Conservation (phyloP, 2,329 filamentous ascomycete species). For the Xylariomycetidae sp. region DNA sequence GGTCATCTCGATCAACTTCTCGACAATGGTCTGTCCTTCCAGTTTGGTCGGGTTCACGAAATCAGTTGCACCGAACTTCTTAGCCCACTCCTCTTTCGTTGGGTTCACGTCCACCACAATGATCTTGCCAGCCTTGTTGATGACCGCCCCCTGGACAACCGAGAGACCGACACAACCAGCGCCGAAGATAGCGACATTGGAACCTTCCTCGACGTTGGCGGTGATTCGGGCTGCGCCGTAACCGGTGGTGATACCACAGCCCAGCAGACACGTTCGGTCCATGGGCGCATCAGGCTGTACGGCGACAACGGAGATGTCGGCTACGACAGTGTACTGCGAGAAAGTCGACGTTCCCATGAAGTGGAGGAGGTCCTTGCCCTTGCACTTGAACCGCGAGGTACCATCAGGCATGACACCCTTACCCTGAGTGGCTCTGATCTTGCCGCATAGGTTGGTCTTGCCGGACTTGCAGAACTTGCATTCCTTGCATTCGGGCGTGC, state of each 20-base stretch:
- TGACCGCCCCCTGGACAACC: constrained; percentile 88
- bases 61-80: constrained; percentile 93
- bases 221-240: constrained; percentile 95
- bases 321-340: constrained; percentile 97
- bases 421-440: constrained; percentile 96
- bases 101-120: constrained; percentile 76
- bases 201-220: constrained; percentile 83
- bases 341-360: constrained; percentile 99
- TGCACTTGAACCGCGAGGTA: constrained; percentile 88
- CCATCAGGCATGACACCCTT: constrained; percentile 96
- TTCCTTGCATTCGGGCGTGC: constrained; percentile 92
- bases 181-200: constrained; percentile 87
- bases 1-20: constrained; percentile 94
- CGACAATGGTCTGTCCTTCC: constrained; percentile 73
- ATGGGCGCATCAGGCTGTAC: constrained; percentile 87
- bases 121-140: constrained; percentile 72
- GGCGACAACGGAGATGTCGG: constrained; percentile 95
- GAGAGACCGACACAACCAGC: constrained; percentile 93
- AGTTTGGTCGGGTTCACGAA: constrained; percentile 91
- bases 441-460: constrained; percentile 98
- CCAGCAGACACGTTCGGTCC: constrained; percentile 92
- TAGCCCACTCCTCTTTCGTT: constrained; percentile 81
- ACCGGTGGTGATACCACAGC: constrained; percentile 97
- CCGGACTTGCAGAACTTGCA: constrained; percentile 99
- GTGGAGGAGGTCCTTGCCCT: constrained; percentile 90